A percentile compares a stretch with the other conserved stretches of the same genome.
Evolutionary conservation across 371 early-diverging fungal species (phyloP).

Genomic region (Syncephalis fuscata): DNA sequence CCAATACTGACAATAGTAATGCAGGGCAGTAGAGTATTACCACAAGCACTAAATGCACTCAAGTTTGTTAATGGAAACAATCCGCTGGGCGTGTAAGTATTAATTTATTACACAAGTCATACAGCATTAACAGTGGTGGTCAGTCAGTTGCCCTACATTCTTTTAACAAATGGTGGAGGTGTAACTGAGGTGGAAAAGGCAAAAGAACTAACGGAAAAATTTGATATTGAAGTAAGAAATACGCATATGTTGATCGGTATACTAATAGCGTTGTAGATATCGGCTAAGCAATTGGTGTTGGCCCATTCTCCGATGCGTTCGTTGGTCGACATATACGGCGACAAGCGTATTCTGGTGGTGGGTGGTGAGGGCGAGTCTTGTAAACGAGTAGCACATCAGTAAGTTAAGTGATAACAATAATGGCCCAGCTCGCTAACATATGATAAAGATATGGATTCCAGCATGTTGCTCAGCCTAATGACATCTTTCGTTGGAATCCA

Average conservation of each 20-base stretch:
- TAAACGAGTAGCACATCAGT: conserved; percentile 34
- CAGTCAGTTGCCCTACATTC: conserved; percentile 50
- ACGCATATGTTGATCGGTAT: neutral
- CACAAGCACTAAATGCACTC: conserved; percentile 31
- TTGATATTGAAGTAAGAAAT: conserved; percentile 30
- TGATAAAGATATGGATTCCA: conserved; percentile 53
- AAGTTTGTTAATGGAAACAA: conserved; percentile 37
- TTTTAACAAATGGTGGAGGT: conserved; percentile 83
- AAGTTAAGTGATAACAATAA: conserved; percentile 4
- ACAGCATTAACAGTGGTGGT: neutral
- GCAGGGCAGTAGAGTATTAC: conserved; percentile 28
- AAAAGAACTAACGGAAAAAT: conserved; percentile 33
- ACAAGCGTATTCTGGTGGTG: conserved; percentile 45
- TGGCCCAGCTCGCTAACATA: neutral
- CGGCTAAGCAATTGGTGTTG: conserved; percentile 51
- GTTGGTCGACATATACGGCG: conserved; percentile 29
- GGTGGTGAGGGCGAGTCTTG: conserved; percentile 49
- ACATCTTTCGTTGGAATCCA: conserved; percentile 50
- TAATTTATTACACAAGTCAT: conserved; percentile 2
- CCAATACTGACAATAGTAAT: neutral
- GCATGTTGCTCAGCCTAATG: conserved; percentile 54
- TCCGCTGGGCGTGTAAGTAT: conserved; percentile 17
- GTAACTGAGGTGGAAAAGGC: conserved; percentile 61
- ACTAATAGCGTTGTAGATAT: conserved; percentile 26
- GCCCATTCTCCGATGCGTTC: conserved; percentile 73